These are phyloP conservation scores for Suillus americanus DNA, from an alignment of 768 basidiomycete genomes.

Conservation along the genomic window DNA sequence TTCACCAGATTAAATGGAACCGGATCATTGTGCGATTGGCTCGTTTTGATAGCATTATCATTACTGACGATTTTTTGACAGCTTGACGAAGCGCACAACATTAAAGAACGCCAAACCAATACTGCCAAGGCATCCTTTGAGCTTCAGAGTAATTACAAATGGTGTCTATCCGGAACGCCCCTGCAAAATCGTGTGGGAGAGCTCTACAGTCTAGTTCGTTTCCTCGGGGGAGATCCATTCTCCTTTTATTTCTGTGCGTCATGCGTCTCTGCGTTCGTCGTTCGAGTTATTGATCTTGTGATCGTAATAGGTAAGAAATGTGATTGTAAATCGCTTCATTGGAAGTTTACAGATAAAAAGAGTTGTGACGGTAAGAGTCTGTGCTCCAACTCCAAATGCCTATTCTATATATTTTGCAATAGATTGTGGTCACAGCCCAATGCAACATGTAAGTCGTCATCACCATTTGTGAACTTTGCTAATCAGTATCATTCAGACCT, in stretches of 20 bases:
- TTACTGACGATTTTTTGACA: slow-evolving; percentile 24
- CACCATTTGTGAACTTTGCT: not conserved
- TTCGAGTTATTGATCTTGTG: slow-evolving; percentile 2
- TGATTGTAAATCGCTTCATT: slow-evolving; percentile 92
- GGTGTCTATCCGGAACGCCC: slow-evolving; percentile 97
- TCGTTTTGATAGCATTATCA: not conserved
- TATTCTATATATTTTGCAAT: slow-evolving; percentile 5
- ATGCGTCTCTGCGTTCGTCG: not conserved
- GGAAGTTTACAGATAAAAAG: slow-evolving; percentile 84
- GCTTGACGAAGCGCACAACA: slow-evolving; percentile 97
- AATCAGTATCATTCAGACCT: slow-evolving; percentile 51
- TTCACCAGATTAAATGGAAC: slow-evolving; percentile 87
- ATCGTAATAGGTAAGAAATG: slow-evolving; percentile 72
- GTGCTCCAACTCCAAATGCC: not conserved
- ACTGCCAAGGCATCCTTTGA: slow-evolving; percentile 98
- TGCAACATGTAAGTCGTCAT: slow-evolving; percentile 64
- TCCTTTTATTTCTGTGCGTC: slow-evolving; percentile 86
- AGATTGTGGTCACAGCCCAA: slow-evolving; percentile 86
- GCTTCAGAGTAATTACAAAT: slow-evolving; percentile 73
- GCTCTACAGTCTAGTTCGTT: slow-evolving; percentile 90
- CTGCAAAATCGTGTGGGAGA: slow-evolving; percentile 99
- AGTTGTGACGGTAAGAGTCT: slow-evolving; percentile 70
- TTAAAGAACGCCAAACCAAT: slow-evolving; percentile 93
- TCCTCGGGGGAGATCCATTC: slow-evolving; percentile 91
- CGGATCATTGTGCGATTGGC: slow-evolving; percentile 62